Conservation (phyloP, 305 asterid genomes). For the Salvia sclarea region DNA sequence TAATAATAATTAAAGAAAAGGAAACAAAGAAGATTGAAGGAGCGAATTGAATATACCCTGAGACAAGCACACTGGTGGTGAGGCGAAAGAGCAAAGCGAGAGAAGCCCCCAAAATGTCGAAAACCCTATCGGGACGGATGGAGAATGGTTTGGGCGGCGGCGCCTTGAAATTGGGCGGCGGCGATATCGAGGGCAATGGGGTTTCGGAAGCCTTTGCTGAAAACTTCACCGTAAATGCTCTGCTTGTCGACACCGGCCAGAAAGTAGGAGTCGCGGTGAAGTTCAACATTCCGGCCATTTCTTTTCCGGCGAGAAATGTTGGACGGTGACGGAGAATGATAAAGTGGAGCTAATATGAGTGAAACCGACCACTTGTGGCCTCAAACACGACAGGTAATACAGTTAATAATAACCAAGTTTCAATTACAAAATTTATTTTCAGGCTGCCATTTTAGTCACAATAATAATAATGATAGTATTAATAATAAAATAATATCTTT, state of each 20-base stretch:
- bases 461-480: no score
- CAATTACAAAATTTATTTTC: neutral
- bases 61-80: slow-evolving; percentile 73
- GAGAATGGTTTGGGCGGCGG: slow-evolving; percentile 84
- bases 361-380: slow-evolving; percentile 39
- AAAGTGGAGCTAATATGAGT: neutral
- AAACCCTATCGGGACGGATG: slow-evolving; percentile 72
- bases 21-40: neutral
- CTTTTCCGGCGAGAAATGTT: slow-evolving; percentile 31
- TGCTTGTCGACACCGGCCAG: slow-evolving; percentile 45
- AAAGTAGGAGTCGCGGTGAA: slow-evolving; percentile 46
- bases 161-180: slow-evolving; percentile 78
- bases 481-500: no score
- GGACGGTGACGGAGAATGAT: slow-evolving; percentile 14
- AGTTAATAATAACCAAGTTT: slow-evolving; percentile 24
- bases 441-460: no score
- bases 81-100: slow-evolving; percentile 84
- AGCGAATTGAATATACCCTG: slow-evolving; percentile 57
- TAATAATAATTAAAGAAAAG: neutral
- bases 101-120: slow-evolving; percentile 77
- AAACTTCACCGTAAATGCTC: slow-evolving; percentile 35
- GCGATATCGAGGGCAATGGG: slow-evolving; percentile 49
- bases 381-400: slow-evolving; percentile 47
- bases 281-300: slow-evolving; percentile 61
- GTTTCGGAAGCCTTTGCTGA: slow-evolving; percentile 61